Percentiles rank a stretch among this genome's conserved stretches.
Evolutionary conservation across 2,329 filamentous ascomycete species (phyloP).

Genomic region (Leptographium lundbergii): DNA sequence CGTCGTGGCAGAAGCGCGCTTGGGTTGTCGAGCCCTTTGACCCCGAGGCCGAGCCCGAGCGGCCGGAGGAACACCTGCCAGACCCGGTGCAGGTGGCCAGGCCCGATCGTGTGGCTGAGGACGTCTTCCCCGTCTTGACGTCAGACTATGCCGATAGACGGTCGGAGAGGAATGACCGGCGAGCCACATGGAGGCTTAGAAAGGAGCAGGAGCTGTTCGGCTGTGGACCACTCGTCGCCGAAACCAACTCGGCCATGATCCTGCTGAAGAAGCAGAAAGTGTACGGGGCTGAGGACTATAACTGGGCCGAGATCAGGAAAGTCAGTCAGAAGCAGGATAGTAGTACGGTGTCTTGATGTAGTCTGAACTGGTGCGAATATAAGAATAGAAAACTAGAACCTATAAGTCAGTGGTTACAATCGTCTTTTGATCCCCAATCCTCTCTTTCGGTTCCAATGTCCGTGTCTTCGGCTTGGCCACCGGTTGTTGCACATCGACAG

Average conservation of each 20-base stretch:
- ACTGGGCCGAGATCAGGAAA: neutral
- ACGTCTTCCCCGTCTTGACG: conserved; percentile 8
- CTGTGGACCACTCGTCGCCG: neutral
- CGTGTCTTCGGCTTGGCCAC: too few relatives aligned
- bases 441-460: too few relatives aligned
- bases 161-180: neutral
- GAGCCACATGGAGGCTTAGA: conserved; percentile 10
- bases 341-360: neutral
- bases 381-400: too few relatives aligned
- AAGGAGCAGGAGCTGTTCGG: conserved; percentile 8
- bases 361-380: too few relatives aligned
- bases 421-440: too few relatives aligned
- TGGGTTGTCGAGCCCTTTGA: conserved; percentile 15
- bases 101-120: neutral
- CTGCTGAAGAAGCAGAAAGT: conserved; percentile 12
- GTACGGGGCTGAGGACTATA: conserved; percentile 12
- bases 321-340: neutral
- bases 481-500: too few relatives aligned
- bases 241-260: neutral
- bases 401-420: too few relatives aligned
- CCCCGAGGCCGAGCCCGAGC: conserved; percentile 1
- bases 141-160: conserved; percentile 10
- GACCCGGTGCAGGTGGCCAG: neutral
- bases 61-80: conserved; percentile 3
- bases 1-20: conserved; percentile 8